Base-by-base conservation (phyloP, 192 early-diverging fungal species). In the Spizellomyces sp. region DNA sequence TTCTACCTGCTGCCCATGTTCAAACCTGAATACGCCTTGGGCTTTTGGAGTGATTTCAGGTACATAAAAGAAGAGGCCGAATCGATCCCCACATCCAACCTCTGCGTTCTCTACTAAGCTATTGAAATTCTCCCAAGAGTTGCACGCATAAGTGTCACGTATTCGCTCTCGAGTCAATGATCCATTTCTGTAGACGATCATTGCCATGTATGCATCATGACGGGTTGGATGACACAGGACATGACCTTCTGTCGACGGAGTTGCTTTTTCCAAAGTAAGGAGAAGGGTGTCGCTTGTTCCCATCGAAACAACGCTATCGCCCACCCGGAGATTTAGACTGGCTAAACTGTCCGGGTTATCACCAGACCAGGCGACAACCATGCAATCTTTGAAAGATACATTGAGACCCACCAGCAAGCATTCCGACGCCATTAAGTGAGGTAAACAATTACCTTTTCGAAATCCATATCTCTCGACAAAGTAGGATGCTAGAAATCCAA, bases 141-240 rank as follows among this genome's bases (percentile, higher is more conserved):
- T 74, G 12, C 73, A 21, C 4, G 79, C 75, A 70, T 85, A 87
- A 7, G 69, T 57, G 67, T 90, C 85, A 14, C 89, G 85, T 41
- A 94, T 83, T 48, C 80, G 76, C 65, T 94, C 90, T 9, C 92
- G 79, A 0, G 90, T 88, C n/a, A 93, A 69, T n/a, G 90, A 91
- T 9, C 94, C 94, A 67, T 95, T 95, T 75, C 92, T 94, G 81
- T 90, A 92, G 69, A 89, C 90, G 15, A 94, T 76, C 86, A 95
- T 90, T 14, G 87, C 90, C 63, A 95, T 84, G 63, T 83, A 94
- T 15, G 77, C 79, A 12, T 74, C 45, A 1, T 75, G 66, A 14
- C 82, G 81, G 0, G 86, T 83, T 7, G 93, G 93, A 66, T 95
- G 92, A 52, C 79, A 75, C 54, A 89, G 54, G 0, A 90, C 83